Conservation (phyloP, 768 basidiomycete species). For the Mycena venus region DNA sequence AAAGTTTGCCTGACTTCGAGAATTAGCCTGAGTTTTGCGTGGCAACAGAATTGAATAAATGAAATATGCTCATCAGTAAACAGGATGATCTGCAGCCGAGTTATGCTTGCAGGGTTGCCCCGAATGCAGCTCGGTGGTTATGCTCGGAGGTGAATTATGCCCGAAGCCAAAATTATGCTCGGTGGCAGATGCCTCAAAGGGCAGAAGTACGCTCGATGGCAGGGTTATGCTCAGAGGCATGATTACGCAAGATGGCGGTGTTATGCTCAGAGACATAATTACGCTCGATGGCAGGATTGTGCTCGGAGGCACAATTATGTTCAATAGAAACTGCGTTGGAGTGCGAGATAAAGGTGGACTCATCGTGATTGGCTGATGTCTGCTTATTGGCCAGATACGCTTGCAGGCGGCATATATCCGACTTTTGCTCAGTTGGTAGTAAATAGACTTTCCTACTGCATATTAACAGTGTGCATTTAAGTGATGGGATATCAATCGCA, state of each 20-base stretch:
- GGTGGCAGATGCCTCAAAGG: constrained; percentile 6
- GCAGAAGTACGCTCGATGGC: not conserved
- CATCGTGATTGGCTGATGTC: too few relatives aligned
- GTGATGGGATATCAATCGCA: too few relatives aligned
- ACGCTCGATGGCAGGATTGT: too few relatives aligned
- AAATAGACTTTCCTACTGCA: too few relatives aligned
- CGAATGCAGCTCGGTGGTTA: not conserved
- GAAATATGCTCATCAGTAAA: not conserved
- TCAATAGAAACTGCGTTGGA: too few relatives aligned
- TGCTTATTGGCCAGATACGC: too few relatives aligned
- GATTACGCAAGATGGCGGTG: not conserved
- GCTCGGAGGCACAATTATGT: too few relatives aligned
- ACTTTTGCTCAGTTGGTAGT: not conserved
- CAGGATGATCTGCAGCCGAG: not conserved
- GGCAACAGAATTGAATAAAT: not conserved
- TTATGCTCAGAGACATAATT: not conserved
- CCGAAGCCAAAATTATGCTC: not conserved
- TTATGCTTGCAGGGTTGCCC: not conserved
- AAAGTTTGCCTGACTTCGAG: not conserved
- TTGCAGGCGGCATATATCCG: not conserved
- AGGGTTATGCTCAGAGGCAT: not conserved
- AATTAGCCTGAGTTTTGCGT: not conserved
- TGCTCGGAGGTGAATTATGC: not conserved
- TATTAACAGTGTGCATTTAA: too few relatives aligned
- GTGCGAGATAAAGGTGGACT: too few relatives aligned